A percentile compares a stretch with the other conserved stretches of the same genome.
phyloP scores from a whole-genome alignment of 2,329 filamentous ascomycete genomes.

The Arthrinium puccinioides region DNA sequence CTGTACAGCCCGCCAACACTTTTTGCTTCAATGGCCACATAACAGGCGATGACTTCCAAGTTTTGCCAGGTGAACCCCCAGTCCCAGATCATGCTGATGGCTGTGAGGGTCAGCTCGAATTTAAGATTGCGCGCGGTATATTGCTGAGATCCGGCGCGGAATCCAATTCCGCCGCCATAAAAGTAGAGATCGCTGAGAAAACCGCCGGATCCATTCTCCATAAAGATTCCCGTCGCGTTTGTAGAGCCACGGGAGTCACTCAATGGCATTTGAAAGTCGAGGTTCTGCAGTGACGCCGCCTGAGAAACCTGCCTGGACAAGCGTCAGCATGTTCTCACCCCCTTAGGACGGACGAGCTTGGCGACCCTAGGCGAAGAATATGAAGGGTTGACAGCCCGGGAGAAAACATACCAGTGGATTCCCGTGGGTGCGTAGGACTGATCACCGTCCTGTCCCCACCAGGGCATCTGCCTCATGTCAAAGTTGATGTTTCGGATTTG shows the following conservation, averaged over 20 bases:
- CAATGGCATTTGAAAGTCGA: conserved; percentile 45
- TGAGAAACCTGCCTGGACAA: background rate
- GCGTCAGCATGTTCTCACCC: too few species aligned
- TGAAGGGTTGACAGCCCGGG: too few species aligned
- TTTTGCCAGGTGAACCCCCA: conserved; percentile 37
- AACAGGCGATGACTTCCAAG: conserved; percentile 3
- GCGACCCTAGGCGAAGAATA: too few species aligned
- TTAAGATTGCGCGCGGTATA: conserved; percentile 51
- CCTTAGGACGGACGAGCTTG: too few species aligned
- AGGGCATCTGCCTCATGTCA: conserved; percentile 49
- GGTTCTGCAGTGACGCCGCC: conserved; percentile 33
- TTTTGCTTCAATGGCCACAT: background rate
- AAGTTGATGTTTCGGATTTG: conserved; percentile 47
- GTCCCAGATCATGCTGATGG: conserved; percentile 49
- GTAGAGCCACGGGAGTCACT: too few species aligned
- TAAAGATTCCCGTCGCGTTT: conserved; percentile 13
- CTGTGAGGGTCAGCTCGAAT: conserved; percentile 42
- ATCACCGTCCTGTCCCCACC: conserved; percentile 29
- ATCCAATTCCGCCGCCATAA: conserved; percentile 51
- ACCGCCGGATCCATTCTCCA: conserved; percentile 51
- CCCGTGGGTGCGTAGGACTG: conserved; percentile 30
- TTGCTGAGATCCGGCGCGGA: conserved; percentile 48
- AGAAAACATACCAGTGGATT: too few species aligned
- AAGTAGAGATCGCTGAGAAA: conserved; percentile 53
- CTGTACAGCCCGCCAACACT: background rate